Evolutionary conservation across 108 stramenopile genomes (phyloP).

Genomic region (Conticribra weissflogii): DNA sequence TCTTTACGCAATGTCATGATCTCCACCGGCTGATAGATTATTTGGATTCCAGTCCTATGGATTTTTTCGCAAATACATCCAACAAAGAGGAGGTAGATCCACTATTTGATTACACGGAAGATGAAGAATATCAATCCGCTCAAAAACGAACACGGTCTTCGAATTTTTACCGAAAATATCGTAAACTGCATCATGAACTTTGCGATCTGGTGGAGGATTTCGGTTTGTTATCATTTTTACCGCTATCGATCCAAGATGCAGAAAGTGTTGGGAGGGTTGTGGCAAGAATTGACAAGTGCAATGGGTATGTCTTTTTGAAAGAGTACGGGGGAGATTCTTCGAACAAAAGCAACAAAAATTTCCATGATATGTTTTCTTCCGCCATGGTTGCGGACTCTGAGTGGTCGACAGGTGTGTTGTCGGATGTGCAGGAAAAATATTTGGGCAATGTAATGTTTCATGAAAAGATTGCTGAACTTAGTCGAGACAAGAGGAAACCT

Average conservation of each 20-base stretch:
- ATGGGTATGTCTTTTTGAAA: constrained; percentile 80
- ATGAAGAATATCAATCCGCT: constrained; percentile 78
- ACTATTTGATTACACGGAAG: constrained; percentile 54
- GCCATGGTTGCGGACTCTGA: constrained; percentile 51
- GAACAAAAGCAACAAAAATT: constrained; percentile 13
- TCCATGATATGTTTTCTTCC: constrained; percentile 46
- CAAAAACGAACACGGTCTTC: constrained; percentile 54
- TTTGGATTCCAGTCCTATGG: constrained; percentile 61
- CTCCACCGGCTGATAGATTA: constrained; percentile 75
- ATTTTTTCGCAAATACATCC: constrained; percentile 23
- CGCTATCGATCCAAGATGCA: constrained; percentile 79
- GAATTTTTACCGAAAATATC: constrained; percentile 61
- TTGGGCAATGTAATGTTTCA: constrained; percentile 48
- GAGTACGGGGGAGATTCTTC: constrained; percentile 15
- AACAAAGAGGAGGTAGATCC: constrained; percentile 34
- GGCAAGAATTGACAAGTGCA: constrained; percentile 81
- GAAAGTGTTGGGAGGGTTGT: constrained; percentile 81
- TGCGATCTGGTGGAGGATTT: constrained; percentile 86
- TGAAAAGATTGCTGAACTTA: constrained; percentile 43
- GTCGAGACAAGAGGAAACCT: neutral
- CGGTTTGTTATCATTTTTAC: constrained; percentile 72
- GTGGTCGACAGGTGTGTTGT: constrained; percentile 40
- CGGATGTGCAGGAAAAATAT: constrained; percentile 55
- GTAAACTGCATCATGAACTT: constrained; percentile 65
- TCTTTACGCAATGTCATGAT: constrained; percentile 84